phyloP scores from a whole-genome alignment of 2,329 filamentous ascomycete species.

The Penicillium sp. region DNA sequence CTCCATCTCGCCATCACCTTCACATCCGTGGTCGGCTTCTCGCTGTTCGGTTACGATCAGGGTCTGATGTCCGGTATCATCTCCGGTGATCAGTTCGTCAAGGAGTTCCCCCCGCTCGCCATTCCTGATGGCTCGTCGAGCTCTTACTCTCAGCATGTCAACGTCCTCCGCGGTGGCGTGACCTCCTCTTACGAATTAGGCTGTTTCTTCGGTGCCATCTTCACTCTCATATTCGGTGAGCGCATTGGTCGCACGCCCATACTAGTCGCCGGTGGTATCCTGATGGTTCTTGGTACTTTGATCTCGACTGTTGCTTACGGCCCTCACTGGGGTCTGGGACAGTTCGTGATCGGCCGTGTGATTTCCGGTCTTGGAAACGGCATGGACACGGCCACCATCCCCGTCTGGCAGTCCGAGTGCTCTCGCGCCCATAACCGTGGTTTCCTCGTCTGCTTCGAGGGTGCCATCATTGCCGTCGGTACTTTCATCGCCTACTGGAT shows the following conservation, averaged over 20 bases:
- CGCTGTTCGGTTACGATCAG: conserved; percentile 47
- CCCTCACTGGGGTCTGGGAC: conserved; percentile 31
- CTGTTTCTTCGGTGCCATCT: conserved; percentile 10
- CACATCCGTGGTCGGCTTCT: conserved; percentile 49
- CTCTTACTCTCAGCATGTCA: conserved; percentile 17
- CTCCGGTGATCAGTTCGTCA: conserved; percentile 25
- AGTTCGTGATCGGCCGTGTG: conserved; percentile 42
- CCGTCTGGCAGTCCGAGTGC: conserved; percentile 41
- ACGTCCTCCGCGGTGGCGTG: conserved; percentile 52
- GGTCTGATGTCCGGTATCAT: conserved; percentile 36
- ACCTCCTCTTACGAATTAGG: conserved; percentile 53
- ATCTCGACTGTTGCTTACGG: conserved; percentile 27
- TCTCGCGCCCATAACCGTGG: conserved; percentile 35
- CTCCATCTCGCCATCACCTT: conserved; percentile 26
- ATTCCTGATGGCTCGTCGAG: conserved; percentile 24
- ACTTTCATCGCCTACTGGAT: conserved; percentile 38
- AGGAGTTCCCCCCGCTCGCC: conserved; percentile 23
- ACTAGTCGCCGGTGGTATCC: conserved; percentile 54
- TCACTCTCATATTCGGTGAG: conserved; percentile 8
- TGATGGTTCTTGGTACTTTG: conserved; percentile 39
- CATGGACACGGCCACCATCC: conserved; percentile 41
- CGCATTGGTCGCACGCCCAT: conserved; percentile 36
- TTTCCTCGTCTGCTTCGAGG: conserved; percentile 36
- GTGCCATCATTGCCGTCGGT: conserved; percentile 34
- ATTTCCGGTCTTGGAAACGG: conserved; percentile 41